Evolutionary conservation across 2,329 filamentous ascomycete genomes (phyloP).

Genomic region (Exophiala aquamarina): DNA sequence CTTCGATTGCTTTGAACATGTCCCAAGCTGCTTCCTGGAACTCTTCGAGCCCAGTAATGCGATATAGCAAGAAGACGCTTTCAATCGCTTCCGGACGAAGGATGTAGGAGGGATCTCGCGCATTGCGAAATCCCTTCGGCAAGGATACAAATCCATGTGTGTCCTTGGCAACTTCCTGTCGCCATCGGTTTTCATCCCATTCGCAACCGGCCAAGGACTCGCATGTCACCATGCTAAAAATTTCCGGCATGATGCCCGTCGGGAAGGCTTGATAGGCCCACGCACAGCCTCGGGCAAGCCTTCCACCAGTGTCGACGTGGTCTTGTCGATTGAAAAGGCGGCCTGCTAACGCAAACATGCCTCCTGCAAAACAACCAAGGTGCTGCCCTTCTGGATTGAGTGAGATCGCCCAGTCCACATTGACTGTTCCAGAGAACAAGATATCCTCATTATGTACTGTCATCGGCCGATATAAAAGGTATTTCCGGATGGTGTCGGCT

Average conservation of each 20-base stretch:
- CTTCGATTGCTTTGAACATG: conserved; percentile 75
- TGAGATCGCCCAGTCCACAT: conserved; percentile 20
- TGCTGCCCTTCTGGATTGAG: conserved; percentile 49
- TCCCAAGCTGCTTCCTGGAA: conserved; percentile 83
- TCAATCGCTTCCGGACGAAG: conserved; percentile 80
- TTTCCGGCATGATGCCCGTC: conserved; percentile 57
- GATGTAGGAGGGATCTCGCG: conserved; percentile 20
- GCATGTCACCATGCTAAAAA: conserved; percentile 45
- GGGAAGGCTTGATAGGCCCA: conserved; percentile 54
- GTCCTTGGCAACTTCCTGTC: conserved; percentile 12
- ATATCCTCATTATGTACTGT: conserved; percentile 46
- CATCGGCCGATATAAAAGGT: conserved; percentile 53
- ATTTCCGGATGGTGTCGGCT: conserved; percentile 42
- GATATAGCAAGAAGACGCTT: conserved; percentile 85
- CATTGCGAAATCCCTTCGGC: conserved; percentile 19
- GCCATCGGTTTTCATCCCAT: conserved; percentile 37
- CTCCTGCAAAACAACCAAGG: conserved; percentile 55
- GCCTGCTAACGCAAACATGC: conserved; percentile 56
- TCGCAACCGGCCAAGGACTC: conserved; percentile 34
- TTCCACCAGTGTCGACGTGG: conserved; percentile 50
- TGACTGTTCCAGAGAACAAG: conserved; percentile 44
- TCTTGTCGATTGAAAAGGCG: conserved; percentile 51
- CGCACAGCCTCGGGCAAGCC: conserved; percentile 55
- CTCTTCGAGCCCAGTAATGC: conserved; percentile 73
- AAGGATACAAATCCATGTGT: conserved; percentile 4